Evolutionary conservation across 2,329 filamentous ascomycete species (phyloP).

Genomic region (Cladosporium sp.): DNA sequence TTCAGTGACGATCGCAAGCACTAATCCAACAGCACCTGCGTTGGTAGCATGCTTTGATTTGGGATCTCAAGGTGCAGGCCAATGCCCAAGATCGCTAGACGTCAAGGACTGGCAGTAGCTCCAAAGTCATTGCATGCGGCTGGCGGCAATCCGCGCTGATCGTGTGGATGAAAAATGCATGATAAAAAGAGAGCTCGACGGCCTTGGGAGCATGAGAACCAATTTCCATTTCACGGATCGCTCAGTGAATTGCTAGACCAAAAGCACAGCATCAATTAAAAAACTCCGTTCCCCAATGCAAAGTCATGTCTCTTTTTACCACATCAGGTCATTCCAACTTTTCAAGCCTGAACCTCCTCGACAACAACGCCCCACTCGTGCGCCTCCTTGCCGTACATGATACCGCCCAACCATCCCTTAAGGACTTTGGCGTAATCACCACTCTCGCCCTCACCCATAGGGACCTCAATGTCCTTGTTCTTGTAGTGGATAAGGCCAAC

Average conservation of each 20-base stretch:
- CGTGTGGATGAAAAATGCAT: background rate
- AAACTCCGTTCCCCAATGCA: background rate
- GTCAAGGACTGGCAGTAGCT: too few species aligned
- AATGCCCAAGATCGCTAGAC: too few species aligned
- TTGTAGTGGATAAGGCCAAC: conserved; percentile 44
- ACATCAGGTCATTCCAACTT: background rate
- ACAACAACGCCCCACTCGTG: conserved; percentile 42
- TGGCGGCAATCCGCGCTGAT: too few species aligned
- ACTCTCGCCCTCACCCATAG: conserved; percentile 36
- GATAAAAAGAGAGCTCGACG: too few species aligned
- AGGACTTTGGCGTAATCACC: conserved; percentile 41
- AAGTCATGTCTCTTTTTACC: background rate
- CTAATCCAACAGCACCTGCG: too few species aligned
- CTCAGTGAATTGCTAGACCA: too few species aligned
- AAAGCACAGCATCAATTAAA: too few species aligned
- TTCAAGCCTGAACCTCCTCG: conserved; percentile 12
- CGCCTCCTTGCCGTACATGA: conserved; percentile 46
- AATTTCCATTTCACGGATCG: background rate
- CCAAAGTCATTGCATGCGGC: too few species aligned
- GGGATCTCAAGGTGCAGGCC: too few species aligned
- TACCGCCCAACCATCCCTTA: conserved; percentile 45
- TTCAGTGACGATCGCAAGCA: too few species aligned
- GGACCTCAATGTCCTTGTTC: conserved; percentile 40
- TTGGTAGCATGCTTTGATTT: too few species aligned
- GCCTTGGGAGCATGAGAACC: too few species aligned